These are phyloP conservation scores for Thalassiosira pacifica DNA, from an alignment of 352 stramenopile species.

Conservation along the genomic window DNA sequence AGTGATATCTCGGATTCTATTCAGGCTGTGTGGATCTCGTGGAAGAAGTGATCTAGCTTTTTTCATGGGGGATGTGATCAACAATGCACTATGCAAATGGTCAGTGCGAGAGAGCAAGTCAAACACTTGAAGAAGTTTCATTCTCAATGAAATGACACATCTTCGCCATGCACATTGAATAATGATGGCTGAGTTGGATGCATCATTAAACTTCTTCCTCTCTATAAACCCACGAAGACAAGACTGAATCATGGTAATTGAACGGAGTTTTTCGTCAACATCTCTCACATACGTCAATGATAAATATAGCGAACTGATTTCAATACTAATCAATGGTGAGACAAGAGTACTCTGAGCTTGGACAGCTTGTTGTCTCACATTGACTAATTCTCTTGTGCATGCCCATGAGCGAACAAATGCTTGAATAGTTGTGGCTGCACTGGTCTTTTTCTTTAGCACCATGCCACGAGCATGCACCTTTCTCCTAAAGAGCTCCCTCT, in stretches of 20 bases:
- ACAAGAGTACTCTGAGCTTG: too few relatives aligned
- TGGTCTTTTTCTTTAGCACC: not conserved
- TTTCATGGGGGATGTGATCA: conserved; percentile 15
- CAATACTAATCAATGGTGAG: too few relatives aligned
- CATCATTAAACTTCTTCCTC: conserved; percentile 10
- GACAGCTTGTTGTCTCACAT: not conserved
- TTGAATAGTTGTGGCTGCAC: not conserved
- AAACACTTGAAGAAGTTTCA: conserved; percentile 46
- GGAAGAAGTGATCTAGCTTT: conserved; percentile 52
- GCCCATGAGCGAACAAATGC: not conserved
- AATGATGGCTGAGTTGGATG: conserved; percentile 28
- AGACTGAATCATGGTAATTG: conserved; percentile 33
- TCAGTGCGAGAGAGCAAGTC: conserved; percentile 10
- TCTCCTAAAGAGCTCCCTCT: not conserved
- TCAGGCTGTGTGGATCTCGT: conserved; percentile 37
- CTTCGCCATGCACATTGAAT: conserved; percentile 53
- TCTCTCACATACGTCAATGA: too few relatives aligned
- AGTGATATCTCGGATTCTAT: conserved; percentile 49
- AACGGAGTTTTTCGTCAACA: too few relatives aligned
- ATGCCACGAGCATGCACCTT: not conserved
- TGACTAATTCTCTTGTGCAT: not conserved
- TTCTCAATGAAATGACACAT: conserved; percentile 33
- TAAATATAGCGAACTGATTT: too few relatives aligned
- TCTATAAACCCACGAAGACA: conserved; percentile 24
- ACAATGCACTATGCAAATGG: not conserved